These are phyloP conservation scores for Bruguiera gymnorhiza DNA, from an alignment of 345 rosid species.

Conservation along the genomic window DNA sequence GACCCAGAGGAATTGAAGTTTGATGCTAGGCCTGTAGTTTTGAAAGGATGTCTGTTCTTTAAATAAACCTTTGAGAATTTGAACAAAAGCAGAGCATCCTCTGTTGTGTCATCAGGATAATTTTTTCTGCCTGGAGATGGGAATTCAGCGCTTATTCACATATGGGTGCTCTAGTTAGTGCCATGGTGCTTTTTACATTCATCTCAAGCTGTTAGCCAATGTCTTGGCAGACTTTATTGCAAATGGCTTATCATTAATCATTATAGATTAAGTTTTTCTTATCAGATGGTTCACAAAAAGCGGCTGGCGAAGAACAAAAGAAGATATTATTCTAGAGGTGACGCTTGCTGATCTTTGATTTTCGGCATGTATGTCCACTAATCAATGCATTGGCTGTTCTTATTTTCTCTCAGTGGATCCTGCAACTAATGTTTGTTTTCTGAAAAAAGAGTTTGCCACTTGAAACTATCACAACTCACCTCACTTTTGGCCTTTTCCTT, in stretches of 20 bases:
- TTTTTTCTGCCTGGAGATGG: background rate
- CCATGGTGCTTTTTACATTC: background rate
- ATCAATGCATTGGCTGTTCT: background rate
- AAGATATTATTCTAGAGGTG: constrained; percentile 73
- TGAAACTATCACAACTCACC: too few species aligned
- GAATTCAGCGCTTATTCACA: background rate
- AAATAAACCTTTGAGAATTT: background rate
- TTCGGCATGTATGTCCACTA: background rate
- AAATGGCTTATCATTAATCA: too few species aligned
- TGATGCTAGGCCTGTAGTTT: background rate
- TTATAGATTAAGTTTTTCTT: constrained; percentile 14
- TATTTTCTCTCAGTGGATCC: background rate
- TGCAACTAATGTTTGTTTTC: background rate
- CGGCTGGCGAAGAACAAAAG: constrained; percentile 95
- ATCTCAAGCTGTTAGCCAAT: too few species aligned
- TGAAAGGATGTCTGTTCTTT: background rate
- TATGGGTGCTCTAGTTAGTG: background rate
- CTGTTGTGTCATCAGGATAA: background rate
- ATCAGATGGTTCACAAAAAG: constrained; percentile 76
- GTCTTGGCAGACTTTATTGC: too few species aligned
- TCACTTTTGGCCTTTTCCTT: too few species aligned
- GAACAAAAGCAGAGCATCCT: background rate
- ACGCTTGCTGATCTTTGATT: constrained; percentile 9
- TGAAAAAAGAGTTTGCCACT: too few species aligned
- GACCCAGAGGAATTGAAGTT: background rate